phyloP scores from a whole-genome alignment of 805 yeast species.

The Cyberlindnera japonica region DNA sequence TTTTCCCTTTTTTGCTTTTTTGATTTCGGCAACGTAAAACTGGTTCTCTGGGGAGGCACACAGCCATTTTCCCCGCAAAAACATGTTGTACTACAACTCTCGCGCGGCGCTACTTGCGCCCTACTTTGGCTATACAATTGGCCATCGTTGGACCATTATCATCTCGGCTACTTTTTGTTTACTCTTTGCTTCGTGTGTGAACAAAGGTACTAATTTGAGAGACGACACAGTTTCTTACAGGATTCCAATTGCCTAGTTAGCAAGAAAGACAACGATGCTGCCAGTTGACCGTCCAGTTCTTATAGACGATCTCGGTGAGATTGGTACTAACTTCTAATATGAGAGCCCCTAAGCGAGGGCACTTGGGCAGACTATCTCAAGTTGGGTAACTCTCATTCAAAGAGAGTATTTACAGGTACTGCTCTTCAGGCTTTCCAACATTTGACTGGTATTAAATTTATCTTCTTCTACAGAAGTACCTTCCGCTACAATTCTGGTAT shows the following conservation, averaged over 20 bases:
- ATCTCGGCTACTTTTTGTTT: too few relatives aligned
- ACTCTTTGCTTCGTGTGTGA: too few relatives aligned
- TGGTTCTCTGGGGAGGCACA: too few relatives aligned
- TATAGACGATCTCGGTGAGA: slow-evolving; percentile 44
- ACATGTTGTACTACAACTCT: too few relatives aligned
- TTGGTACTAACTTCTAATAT: slow-evolving; percentile 43
- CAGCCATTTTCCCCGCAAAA: too few relatives aligned
- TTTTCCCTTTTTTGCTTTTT: too few relatives aligned
- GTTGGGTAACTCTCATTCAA: slow-evolving; percentile 36
- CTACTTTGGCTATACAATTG: too few relatives aligned
- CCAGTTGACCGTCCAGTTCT: slow-evolving; percentile 42
- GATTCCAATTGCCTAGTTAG: slow-evolving; percentile 58
- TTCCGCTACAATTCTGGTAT: slow-evolving; percentile 52
- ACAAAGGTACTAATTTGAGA: too few relatives aligned
- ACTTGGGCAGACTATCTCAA: slow-evolving; percentile 34
- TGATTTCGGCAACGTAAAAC: too few relatives aligned
- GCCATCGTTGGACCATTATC: too few relatives aligned
- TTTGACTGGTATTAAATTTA: slow-evolving; percentile 67
- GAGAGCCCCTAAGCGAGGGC: slow-evolving; percentile 32
- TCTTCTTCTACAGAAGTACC: slow-evolving; percentile 65
- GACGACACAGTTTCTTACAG: too few relatives aligned
- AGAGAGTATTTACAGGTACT: slow-evolving; percentile 41
- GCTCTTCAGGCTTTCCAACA: slow-evolving; percentile 52
- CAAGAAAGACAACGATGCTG: slow-evolving; percentile 47
- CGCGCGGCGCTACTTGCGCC: too few relatives aligned